A percentile compares a stretch with the other conserved stretches of the same genome.
phyloP scores from a whole-genome alignment of 192 early-diverging fungal species.

The Geranomyces variabilis region DNA sequence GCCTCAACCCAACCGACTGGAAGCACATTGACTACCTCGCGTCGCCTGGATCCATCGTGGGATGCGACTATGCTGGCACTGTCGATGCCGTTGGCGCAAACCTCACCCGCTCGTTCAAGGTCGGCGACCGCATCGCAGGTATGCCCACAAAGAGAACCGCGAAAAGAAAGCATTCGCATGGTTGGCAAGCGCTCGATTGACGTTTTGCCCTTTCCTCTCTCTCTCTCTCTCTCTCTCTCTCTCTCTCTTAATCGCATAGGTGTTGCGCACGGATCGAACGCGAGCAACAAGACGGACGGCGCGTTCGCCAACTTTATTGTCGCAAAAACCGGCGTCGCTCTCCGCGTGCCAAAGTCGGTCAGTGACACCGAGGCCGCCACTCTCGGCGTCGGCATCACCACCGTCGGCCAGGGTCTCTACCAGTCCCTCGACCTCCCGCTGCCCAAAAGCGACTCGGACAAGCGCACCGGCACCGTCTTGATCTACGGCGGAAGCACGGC shows the following conservation, averaged over 20 bases:
- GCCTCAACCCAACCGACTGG: conserved; percentile 46
- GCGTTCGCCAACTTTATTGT: conserved; percentile 30
- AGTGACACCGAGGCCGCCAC: conserved; percentile 38
- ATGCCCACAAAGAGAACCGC: no score
- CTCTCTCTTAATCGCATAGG: no score
- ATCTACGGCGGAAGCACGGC: conserved; percentile 40
- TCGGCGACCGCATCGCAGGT: conserved; percentile 5
- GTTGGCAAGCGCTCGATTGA: no score
- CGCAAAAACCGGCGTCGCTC: conserved; percentile 9
- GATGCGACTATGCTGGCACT: conserved; percentile 38
- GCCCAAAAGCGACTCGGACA: conserved; percentile 9
- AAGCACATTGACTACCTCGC: conserved; percentile 43
- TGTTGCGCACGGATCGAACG: conserved; percentile 23
- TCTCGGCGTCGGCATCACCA: conserved; percentile 31
- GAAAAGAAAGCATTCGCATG: conserved; percentile 34
- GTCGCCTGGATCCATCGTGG: conserved; percentile 12
- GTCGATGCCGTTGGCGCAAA: conserved; percentile 37
- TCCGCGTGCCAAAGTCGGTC: conserved; percentile 29
- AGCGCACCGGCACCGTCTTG: conserved; percentile 24
- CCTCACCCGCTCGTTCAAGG: background rate
- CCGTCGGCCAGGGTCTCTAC: conserved; percentile 34
- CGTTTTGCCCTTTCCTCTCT: no score
- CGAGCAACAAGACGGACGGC: conserved; percentile 18
- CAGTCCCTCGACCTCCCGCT: conserved; percentile 29
- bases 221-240: no score